phyloP scores from a whole-genome alignment of 2,329 filamentous ascomycete genomes.

The Setomelanomma holmii region DNA sequence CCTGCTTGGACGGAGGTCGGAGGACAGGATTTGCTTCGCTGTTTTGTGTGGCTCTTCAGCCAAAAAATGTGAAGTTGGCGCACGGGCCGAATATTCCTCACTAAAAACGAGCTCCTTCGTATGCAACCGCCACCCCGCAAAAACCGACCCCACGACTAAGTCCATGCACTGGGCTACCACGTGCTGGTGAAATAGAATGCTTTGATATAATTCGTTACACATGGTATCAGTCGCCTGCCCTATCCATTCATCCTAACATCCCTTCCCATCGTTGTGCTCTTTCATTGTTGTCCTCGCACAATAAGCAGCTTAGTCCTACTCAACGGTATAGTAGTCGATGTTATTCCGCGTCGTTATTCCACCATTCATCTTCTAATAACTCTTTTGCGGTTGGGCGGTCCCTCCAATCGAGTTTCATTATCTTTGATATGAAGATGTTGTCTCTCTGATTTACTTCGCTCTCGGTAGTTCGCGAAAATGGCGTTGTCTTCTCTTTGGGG shows the following conservation, averaged over 20 bases:
- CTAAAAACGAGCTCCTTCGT: no score
- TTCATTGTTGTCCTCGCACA: background rate
- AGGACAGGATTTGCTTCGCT: no score
- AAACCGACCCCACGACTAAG: no score
- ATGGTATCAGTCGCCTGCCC: background rate
- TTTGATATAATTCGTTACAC: background rate
- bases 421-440: conserved; percentile 48
- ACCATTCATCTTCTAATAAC: conserved; percentile 50
- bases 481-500: conserved; percentile 16
- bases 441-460: conserved; percentile 22
- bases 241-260: background rate
- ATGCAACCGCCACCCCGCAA: no score
- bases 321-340: background rate
- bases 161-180: background rate
- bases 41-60: no score
- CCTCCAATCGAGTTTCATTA: conserved; percentile 55
- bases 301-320: conserved; percentile 1
- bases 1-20: no score
- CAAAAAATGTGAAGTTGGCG: no score
- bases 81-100: no score
- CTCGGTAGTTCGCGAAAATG: conserved; percentile 17
- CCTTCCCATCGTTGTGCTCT: background rate
- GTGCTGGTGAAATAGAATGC: background rate
- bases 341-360: conserved; percentile 22
- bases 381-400: conserved; percentile 51